Evolutionary conservation across 1,284 basidiomycete genomes (phyloP).

Genomic region (Moesziomyces globuligerus): DNA sequence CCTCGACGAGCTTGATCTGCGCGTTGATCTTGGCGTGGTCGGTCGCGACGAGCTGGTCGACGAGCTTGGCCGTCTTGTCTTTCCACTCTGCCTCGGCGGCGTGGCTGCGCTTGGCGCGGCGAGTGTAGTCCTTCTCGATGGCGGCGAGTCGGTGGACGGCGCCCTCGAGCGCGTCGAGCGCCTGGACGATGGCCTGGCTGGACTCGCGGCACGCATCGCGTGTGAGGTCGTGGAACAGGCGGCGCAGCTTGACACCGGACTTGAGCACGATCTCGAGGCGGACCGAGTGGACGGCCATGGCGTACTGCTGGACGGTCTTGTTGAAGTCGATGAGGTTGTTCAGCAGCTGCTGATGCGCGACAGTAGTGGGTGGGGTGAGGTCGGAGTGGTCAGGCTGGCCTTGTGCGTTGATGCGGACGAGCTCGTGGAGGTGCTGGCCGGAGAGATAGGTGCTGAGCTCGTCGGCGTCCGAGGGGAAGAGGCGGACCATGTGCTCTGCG

Average conservation of each 20-base stretch:
- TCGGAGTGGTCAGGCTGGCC: not conserved
- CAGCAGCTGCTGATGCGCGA: conserved; percentile 28
- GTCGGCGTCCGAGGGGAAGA: conserved; percentile 40
- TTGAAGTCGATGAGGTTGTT: conserved; percentile 39
- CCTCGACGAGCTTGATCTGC: too few species aligned
- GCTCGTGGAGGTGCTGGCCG: conserved; percentile 9
- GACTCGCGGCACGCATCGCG: too few species aligned
- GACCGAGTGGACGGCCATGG: conserved; percentile 25
- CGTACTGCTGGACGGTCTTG: conserved; percentile 23
- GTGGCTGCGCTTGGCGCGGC: too few species aligned
- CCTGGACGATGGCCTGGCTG: too few species aligned
- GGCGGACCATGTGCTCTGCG: conserved; percentile 6
- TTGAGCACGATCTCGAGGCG: conserved; percentile 11
- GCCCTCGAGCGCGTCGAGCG: not conserved
- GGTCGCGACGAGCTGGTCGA: too few species aligned
- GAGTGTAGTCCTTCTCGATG: too few species aligned
- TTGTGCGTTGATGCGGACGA: not conserved
- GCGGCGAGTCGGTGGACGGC: too few species aligned
- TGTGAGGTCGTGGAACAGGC: conserved; percentile 18
- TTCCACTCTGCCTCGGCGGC: too few species aligned
- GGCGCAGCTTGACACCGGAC: conserved; percentile 24
- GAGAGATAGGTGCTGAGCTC: conserved; percentile 39
- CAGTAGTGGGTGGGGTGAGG: not conserved
- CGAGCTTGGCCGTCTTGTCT: too few species aligned
- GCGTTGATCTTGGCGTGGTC: too few species aligned